These are phyloP conservation scores for Capsicum chinense DNA, from an alignment of 257 asterid species.

Conservation along the genomic window DNA sequence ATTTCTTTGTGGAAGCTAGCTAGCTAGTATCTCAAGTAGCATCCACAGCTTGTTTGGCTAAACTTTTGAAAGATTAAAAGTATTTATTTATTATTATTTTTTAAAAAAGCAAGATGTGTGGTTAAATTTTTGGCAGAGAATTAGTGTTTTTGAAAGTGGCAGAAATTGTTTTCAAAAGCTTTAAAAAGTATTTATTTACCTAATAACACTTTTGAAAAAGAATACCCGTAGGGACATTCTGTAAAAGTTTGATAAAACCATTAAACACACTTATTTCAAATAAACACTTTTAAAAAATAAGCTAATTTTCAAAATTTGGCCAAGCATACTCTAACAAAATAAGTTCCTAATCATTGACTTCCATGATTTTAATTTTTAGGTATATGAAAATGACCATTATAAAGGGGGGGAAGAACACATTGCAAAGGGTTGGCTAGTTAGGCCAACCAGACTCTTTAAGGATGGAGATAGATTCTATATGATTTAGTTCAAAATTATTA, in stretches of 20 bases:
- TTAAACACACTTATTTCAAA: too few relatives aligned
- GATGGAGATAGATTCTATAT: not conserved
- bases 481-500: not conserved
- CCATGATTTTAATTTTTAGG: not conserved
- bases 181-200: too few relatives aligned
- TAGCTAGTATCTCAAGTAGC: not conserved
- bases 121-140: too few relatives aligned
- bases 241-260: not conserved
- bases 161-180: too few relatives aligned
- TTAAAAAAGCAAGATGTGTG: too few relatives aligned
- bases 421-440: not conserved
- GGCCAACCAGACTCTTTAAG: not conserved
- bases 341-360: not conserved
- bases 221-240: too few relatives aligned
- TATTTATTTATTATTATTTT: too few relatives aligned
- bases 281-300: too few relatives aligned
- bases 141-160: too few relatives aligned
- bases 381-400: constrained; percentile 16
- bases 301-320: not conserved
- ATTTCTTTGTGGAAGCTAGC: not conserved
- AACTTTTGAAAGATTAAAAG: too few relatives aligned
- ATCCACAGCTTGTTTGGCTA: too few relatives aligned
- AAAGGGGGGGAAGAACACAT: not conserved
- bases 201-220: too few relatives aligned
- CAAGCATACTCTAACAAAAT: not conserved